phyloP scores from a whole-genome alignment of 805 yeast species.

The Cyberlindnera samutprakarnensis region DNA sequence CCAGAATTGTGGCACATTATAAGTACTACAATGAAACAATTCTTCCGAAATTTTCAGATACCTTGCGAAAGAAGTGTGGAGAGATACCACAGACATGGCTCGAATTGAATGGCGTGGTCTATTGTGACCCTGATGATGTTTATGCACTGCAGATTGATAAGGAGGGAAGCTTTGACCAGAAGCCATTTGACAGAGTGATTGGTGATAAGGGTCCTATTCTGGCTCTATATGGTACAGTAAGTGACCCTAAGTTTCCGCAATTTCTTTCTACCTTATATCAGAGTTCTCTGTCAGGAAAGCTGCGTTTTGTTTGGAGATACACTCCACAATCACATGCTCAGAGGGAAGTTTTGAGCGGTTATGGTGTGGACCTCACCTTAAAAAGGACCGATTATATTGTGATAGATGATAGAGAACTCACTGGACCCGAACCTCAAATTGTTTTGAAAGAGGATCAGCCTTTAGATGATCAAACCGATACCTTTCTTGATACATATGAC shows the following conservation, averaged over 20 bases:
- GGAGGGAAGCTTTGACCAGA: conserved; percentile 9
- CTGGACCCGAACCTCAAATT: conserved; percentile 20
- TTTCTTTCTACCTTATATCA: conserved; percentile 54
- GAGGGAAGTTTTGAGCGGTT: conserved; percentile 41
- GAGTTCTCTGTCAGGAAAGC: conserved; percentile 55
- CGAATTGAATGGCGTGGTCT: conserved; percentile 41
- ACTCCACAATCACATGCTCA: conserved; percentile 30
- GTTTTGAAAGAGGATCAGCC: conserved; percentile 5
- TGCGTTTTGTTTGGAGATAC: conserved; percentile 73
- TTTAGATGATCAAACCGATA: too few species aligned
- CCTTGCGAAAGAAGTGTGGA: conserved; percentile 17
- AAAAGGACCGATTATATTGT: conserved; percentile 63
- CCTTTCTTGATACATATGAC: conserved; percentile 16
- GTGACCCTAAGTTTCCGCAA: conserved; percentile 38
- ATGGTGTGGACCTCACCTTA: conserved; percentile 56
- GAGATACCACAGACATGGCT: conserved; percentile 37
- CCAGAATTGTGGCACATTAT: conserved; percentile 60
- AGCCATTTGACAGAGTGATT: conserved; percentile 56
- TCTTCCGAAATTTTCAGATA: conserved; percentile 19
- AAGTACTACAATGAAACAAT: conserved; percentile 36
- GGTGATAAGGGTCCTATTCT: conserved; percentile 50
- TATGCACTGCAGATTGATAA: conserved; percentile 65
- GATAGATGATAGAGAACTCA: conserved; percentile 47
- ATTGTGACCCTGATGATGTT: conserved; percentile 64
- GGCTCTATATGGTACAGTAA: conserved; percentile 60